Evolutionary conservation across 1,284 basidiomycete species (phyloP).

Genomic region (Rhodotorula sp.): DNA sequence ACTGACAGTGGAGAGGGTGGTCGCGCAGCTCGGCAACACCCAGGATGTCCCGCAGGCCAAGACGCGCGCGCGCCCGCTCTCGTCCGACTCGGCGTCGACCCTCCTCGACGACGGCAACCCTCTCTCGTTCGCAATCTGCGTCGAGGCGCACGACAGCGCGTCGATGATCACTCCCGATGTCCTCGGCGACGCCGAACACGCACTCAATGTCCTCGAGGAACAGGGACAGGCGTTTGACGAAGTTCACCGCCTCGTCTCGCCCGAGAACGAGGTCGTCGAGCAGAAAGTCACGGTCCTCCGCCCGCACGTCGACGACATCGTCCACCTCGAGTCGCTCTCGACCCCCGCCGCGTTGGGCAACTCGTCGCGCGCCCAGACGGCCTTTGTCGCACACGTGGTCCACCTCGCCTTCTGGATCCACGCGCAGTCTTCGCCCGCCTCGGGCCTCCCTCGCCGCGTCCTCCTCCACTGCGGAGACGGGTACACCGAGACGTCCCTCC

Average conservation of each 20-base stretch:
- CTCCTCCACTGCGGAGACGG: constrained; percentile 49
- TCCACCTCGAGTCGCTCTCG: constrained; percentile 47
- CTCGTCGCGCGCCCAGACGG: constrained; percentile 7
- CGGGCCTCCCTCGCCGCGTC: constrained; percentile 33
- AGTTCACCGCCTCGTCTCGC: constrained; percentile 17
- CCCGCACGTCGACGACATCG: constrained; percentile 41
- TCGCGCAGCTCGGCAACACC: constrained; percentile 64
- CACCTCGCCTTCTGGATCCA: constrained; percentile 48
- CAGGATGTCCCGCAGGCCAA: constrained; percentile 65
- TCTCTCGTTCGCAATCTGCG: constrained; percentile 72
- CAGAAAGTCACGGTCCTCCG: constrained; percentile 24
- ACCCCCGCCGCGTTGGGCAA: constrained; percentile 23
- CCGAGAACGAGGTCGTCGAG: constrained; percentile 20
- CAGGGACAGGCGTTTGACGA: constrained; percentile 43
- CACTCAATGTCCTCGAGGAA: constrained; percentile 42
- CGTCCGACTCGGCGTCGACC: constrained; percentile 56
- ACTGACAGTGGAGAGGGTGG: not conserved
- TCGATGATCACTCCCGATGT: constrained; percentile 63
- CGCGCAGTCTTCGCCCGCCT: constrained; percentile 42
- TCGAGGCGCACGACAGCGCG: constrained; percentile 78
- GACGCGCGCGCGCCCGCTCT: constrained; percentile 36
- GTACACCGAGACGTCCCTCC: constrained; percentile 80
- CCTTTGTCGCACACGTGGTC: constrained; percentile 42
- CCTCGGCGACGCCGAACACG: constrained; percentile 46
- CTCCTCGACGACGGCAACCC: constrained; percentile 58